A percentile compares a stretch with the other conserved stretches of the same genome.
Conservation (phyloP, 2,329 filamentous ascomycete species). For the Lomentospora prolificans region DNA sequence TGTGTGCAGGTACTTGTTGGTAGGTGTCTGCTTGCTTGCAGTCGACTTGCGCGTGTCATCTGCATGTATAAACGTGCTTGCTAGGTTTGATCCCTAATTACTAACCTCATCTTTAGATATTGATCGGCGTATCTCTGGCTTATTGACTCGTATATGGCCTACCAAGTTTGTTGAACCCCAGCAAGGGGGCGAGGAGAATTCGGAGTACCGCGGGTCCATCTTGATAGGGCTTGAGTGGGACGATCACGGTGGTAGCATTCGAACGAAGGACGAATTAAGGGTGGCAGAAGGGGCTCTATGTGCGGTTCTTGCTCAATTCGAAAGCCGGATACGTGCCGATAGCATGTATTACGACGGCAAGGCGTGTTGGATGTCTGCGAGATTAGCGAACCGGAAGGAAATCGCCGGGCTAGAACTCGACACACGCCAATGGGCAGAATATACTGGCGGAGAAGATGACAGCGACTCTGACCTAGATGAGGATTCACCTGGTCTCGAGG, state of each 20-base stretch:
- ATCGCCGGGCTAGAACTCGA: slow-evolving; percentile 36
- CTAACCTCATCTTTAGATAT: slow-evolving; percentile 35
- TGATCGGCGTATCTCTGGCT: slow-evolving; percentile 36
- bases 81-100: neutral
- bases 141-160: slow-evolving; percentile 53
- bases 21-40: slow-evolving; percentile 23
- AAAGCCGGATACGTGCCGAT: slow-evolving; percentile 34
- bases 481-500: slow-evolving; percentile 21
- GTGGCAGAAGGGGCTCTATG: slow-evolving; percentile 32
- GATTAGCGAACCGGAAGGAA: slow-evolving; percentile 26
- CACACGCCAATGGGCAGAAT: slow-evolving; percentile 37
- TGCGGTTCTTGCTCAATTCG: slow-evolving; percentile 35
- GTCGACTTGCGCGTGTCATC: neutral
- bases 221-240: slow-evolving; percentile 44
- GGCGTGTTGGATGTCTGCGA: slow-evolving; percentile 37
- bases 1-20: slow-evolving; percentile 48
- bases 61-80: neutral
- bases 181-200: slow-evolving; percentile 13
- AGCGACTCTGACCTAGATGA: slow-evolving; percentile 28
- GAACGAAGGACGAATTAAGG: slow-evolving; percentile 27
- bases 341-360: slow-evolving; percentile 38
- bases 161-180: slow-evolving; percentile 39
- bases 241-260: slow-evolving; percentile 15
- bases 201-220: slow-evolving; percentile 51
- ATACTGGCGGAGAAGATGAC: slow-evolving; percentile 34